Evolutionary conservation across 805 yeast species (phyloP), one percentile per base, ranked within the genome.

Genomic region (Spathaspora girioi): DNA sequence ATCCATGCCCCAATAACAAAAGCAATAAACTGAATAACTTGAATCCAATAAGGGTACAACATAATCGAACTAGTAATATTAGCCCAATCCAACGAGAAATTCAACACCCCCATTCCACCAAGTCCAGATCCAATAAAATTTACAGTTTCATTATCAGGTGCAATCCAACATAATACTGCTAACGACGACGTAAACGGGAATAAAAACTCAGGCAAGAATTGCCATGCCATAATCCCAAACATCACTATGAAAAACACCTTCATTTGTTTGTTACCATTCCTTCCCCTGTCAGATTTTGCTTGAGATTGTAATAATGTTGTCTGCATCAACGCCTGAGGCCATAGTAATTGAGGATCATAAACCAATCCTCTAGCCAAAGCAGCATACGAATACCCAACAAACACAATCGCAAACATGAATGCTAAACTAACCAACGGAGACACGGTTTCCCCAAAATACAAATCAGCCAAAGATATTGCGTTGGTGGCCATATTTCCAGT

Each of bases 281-380:
- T 26, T 14, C 48, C 49, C 12, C 60, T 54, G 38, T 60, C 60
- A 14, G 46, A 41, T 45, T 59, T 60, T 15, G 64, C 50, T 49
- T 68, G 72, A 0, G 72, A 61, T 44, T 68, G 71, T 51, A 76
- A 68, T 31, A 77, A 59, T 1, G 78, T 69, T 0, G 82, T 75
- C 53, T 79, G 82, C 83, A 79, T 79, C 49, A 78, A 64, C 1
- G 82, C 76, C 53, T 75, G 74, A 0, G 79, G 78, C 82, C 82
- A 79, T 9, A 73, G 63, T 52, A 77, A 76, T 46, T 76, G 75
- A 0, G 80, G 78, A 53, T 79, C 82, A 55, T 76, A 76, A 6
- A 78, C 59, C 19, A 79, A 72, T 40, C 66, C 62, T 50, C 76
- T 70, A 2, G 82, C 81, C 19, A 79, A 73, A 0, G 80, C 80